Evolutionary conservation across 1,139 yeast species (phyloP).

Genomic region (Zygosaccharomyces sapae): DNA sequence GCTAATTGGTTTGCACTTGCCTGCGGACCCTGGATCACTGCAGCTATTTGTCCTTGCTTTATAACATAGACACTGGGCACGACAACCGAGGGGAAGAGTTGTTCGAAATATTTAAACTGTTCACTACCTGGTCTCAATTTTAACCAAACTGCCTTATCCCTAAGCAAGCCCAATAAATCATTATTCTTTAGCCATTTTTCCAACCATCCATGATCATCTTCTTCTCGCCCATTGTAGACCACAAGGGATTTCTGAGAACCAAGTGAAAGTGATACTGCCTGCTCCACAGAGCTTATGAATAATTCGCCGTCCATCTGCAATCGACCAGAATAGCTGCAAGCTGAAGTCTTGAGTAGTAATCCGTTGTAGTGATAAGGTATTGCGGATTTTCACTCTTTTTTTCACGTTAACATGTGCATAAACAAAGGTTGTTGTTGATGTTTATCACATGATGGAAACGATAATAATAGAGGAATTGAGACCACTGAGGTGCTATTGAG

Average conservation of each 20-base stretch:
- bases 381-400: neutral
- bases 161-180: conserved; percentile 29
- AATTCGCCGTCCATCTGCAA: conserved; percentile 28
- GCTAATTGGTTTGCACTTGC: conserved; percentile 2
- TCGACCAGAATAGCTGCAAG: neutral
- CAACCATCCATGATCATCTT: conserved; percentile 24
- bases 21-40: conserved; percentile 39
- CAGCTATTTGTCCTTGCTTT: conserved; percentile 44
- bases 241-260: conserved; percentile 22
- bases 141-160: conserved; percentile 39
- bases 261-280: conserved; percentile 26
- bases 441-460: conserved; percentile 3
- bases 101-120: conserved; percentile 49
- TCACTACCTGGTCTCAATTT: conserved; percentile 43
- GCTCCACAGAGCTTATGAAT: conserved; percentile 25
- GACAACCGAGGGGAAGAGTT: conserved; percentile 45
- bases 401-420: neutral
- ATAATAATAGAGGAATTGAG: neutral
- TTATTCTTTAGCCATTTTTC: conserved; percentile 24
- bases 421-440: too few species aligned
- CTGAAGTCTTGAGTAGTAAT: neutral
- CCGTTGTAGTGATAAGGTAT: neutral
- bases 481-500: neutral
- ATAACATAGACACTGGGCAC: conserved; percentile 52
- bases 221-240: conserved; percentile 21